These are phyloP conservation scores for Sporothrix protearum DNA, from an alignment of 2,329 filamentous ascomycete species.

Conservation along the genomic window DNA sequence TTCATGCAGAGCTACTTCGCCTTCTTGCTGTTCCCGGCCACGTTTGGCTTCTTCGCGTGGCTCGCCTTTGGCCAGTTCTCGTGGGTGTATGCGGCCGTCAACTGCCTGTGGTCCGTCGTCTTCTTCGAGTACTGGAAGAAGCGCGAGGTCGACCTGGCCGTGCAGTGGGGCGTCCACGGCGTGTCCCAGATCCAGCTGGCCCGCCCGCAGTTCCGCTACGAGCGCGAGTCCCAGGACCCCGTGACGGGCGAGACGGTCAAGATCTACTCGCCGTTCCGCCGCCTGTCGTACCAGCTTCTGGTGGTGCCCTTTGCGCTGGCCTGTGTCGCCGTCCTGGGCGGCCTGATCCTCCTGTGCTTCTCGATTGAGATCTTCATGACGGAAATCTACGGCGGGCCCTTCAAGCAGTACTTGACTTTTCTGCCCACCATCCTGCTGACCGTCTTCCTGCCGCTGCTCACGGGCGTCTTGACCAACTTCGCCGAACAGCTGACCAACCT, in stretches of 20 bases:
- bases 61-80: slow-evolving; percentile 67
- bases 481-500: slow-evolving; percentile 74
- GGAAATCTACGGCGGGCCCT: slow-evolving; percentile 84
- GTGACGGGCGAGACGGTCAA: slow-evolving; percentile 76
- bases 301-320: slow-evolving; percentile 80
- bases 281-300: slow-evolving; percentile 71
- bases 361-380: slow-evolving; percentile 94
- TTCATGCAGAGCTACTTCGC: slow-evolving; percentile 73
- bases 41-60: slow-evolving; percentile 66
- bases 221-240: slow-evolving; percentile 71
- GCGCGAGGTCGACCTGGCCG: slow-evolving; percentile 65
- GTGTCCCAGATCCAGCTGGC: slow-evolving; percentile 65
- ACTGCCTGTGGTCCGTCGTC: slow-evolving; percentile 65
- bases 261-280: slow-evolving; percentile 71
- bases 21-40: slow-evolving; percentile 67
- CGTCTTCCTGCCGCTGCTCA: slow-evolving; percentile 73
- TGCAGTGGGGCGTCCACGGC: slow-evolving; percentile 69
- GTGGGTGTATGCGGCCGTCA: slow-evolving; percentile 62
- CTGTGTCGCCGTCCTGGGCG: slow-evolving; percentile 69
- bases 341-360: slow-evolving; percentile 81
- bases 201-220: slow-evolving; percentile 70
- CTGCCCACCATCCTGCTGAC: slow-evolving; percentile 86
- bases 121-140: slow-evolving; percentile 81
- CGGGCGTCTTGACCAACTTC: slow-evolving; percentile 67
- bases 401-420: slow-evolving; percentile 84